Evolutionary conservation across 2,329 filamentous ascomycete species (phyloP).

Genomic region (Pseudovirgaria hyperparasitica): DNA sequence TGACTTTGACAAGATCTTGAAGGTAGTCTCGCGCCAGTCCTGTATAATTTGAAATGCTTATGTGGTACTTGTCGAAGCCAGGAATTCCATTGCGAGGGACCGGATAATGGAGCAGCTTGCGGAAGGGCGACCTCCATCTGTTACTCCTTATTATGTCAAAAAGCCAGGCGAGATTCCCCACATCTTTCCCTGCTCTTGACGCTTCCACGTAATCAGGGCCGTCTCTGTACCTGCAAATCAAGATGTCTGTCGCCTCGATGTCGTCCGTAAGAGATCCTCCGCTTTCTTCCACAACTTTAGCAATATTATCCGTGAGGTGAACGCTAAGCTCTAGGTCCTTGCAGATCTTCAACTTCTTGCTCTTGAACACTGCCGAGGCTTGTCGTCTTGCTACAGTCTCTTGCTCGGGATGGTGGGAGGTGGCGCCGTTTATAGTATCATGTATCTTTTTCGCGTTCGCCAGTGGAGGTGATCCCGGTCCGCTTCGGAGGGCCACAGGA

Average conservation of each 20-base stretch:
- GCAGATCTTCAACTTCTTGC: constrained; percentile 66
- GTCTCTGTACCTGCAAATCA: constrained; percentile 77
- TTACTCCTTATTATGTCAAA: constrained; percentile 85
- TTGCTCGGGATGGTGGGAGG: constrained; percentile 23
- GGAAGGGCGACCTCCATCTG: constrained; percentile 74
- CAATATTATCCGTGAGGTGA: constrained; percentile 54
- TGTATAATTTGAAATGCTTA: constrained; percentile 92
- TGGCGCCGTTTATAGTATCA: constrained; percentile 52
- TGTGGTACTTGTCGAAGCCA: constrained; percentile 62
- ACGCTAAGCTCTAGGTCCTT: constrained; percentile 58
- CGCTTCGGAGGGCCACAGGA: constrained; percentile 55
- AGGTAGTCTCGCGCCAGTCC: constrained; percentile 88
- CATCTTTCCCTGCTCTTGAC: constrained; percentile 63
- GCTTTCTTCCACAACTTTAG: constrained; percentile 55
- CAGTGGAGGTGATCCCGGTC: constrained; percentile 16
- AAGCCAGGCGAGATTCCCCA: constrained; percentile 89
- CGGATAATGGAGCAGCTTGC: constrained; percentile 81
- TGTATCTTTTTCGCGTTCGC: constrained; percentile 26
- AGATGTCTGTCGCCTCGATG: constrained; percentile 63
- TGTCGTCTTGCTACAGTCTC: constrained; percentile 8
- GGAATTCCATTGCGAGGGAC: constrained; percentile 63
- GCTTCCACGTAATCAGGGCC: constrained; percentile 67
- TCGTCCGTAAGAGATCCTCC: constrained; percentile 56
- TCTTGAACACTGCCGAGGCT: constrained; percentile 52
- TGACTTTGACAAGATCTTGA: constrained; percentile 76